Conservation (phyloP, 768 basidiomycete genomes). For the Suillus discolor region DNA sequence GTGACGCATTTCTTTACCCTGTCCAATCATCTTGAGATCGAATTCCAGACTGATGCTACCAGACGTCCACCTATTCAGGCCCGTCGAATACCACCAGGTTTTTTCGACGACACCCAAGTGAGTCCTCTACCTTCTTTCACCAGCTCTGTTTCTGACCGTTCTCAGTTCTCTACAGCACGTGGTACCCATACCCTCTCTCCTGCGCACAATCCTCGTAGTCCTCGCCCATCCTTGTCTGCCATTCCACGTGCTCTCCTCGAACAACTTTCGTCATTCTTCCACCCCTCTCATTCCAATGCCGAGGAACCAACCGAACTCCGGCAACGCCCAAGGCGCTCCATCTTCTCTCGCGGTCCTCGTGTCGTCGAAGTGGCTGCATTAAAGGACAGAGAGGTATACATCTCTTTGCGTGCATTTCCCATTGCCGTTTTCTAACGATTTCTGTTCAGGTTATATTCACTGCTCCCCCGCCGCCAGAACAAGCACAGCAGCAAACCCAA, state of each 20-base stretch:
- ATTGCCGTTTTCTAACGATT: not conserved
- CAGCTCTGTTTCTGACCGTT: not conserved
- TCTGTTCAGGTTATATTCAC: not conserved
- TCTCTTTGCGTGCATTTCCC: not conserved
- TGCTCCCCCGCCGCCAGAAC: not conserved
- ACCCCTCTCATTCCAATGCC: not conserved
- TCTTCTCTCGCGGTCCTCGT: not conserved
- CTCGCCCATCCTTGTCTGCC: not conserved
- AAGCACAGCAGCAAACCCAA: not conserved
- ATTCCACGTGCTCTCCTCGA: not conserved
- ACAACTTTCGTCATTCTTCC: not conserved
- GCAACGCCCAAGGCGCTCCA: not conserved
- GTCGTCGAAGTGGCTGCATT: not conserved
- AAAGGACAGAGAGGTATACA: not conserved
- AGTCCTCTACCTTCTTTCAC: not conserved
- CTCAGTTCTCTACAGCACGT: not conserved
- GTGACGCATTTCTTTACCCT: not conserved
- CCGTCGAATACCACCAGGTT: not conserved
- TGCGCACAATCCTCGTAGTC: not conserved
- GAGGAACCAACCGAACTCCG: not conserved
- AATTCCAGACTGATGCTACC: not conserved
- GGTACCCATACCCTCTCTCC: too few species aligned
- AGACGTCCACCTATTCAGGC: not conserved
- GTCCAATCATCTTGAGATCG: not conserved
- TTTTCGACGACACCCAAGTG: not conserved